These are phyloP conservation scores for Trichoderma sp. DNA, from an alignment of 2,329 filamentous ascomycete species.

Conservation along the genomic window DNA sequence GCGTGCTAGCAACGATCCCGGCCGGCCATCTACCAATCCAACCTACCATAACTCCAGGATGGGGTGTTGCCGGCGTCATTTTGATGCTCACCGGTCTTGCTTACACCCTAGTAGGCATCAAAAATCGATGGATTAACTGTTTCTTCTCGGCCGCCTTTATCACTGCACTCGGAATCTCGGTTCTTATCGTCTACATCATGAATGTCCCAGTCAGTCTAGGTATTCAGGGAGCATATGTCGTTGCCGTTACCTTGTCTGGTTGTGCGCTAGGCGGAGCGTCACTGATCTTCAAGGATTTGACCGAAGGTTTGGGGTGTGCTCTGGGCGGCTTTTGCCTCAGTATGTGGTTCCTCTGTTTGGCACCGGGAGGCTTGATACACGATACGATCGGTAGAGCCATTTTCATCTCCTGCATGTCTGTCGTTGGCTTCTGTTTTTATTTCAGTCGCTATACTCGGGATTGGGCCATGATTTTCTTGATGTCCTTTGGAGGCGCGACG, in stretches of 20 bases:
- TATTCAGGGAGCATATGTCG: conserved; percentile 83
- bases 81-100: conserved; percentile 71
- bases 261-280: conserved; percentile 71
- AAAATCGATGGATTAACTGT: conserved; percentile 75
- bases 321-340: conserved; percentile 81
- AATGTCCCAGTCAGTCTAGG: conserved; percentile 71
- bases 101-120: conserved; percentile 78
- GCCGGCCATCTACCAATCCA: conserved; percentile 65
- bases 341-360: conserved; percentile 88
- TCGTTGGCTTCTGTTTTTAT: conserved; percentile 70
- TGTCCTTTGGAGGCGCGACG: conserved; percentile 81
- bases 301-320: conserved; percentile 79
- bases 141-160: conserved; percentile 79
- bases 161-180: conserved; percentile 70
- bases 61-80: conserved; percentile 75
- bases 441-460: conserved; percentile 76
- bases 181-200: conserved; percentile 89
- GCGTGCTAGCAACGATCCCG: conserved; percentile 46
- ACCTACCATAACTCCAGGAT: conserved; percentile 76
- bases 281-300: conserved; percentile 80
- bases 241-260: conserved; percentile 73
- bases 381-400: conserved; percentile 64
- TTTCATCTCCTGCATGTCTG: conserved; percentile 73
- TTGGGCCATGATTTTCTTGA: conserved; percentile 74
- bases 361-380: conserved; percentile 71